Base-by-base conservation (phyloP, 2,329 filamentous ascomycete species). In the Paraphaeosphaeria minitans region DNA sequence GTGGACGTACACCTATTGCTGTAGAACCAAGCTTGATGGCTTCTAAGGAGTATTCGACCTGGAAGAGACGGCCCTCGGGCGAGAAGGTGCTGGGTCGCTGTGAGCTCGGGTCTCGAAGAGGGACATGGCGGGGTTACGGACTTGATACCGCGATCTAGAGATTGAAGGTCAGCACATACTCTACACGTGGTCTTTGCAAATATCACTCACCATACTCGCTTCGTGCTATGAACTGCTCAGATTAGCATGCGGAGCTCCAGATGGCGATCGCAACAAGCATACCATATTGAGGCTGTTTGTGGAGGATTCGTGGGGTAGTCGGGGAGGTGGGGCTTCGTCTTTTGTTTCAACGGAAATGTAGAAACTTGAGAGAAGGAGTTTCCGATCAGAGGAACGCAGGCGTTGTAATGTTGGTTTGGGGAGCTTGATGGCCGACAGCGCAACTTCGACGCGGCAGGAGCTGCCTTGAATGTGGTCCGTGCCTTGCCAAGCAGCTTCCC, bases 11-110 rank as follows among this genome's bases (percentile, higher is more conserved):
- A 72, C 95, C 95, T 82, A 99, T 99, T 76, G 95, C 95, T 70
- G 95, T 99, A 73, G 92, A 96, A 70, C 95, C 95, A 69, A 98
- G 91, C 85, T 99, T 99, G 87, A 99, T 99, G 81, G 95, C 95
- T 85, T 99, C 95, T 79, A 99, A 90, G 60, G 95, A 98, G 88
- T 99, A 99, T 90, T 99, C 95, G 84, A 99, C 95, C 84, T 99
- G 95, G 87, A 99, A 99, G 80, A 99, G 91, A 81, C 95, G 95
- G 75, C 95, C 95, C 87, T 99, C 95, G 62, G 95, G 95, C 72
- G 95, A 99, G 87, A 99, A 99, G 86, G 95, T 99, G 87, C 91
- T 96, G 77, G 54, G 50, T 14, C 51, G 54, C 50, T 62, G 69
- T 75, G 62, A 75, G 68, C 66, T 61, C 60, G 58, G 14, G 56